Conservation (phyloP, 1,284 basidiomycete species). For the Volvariella volvacea region DNA sequence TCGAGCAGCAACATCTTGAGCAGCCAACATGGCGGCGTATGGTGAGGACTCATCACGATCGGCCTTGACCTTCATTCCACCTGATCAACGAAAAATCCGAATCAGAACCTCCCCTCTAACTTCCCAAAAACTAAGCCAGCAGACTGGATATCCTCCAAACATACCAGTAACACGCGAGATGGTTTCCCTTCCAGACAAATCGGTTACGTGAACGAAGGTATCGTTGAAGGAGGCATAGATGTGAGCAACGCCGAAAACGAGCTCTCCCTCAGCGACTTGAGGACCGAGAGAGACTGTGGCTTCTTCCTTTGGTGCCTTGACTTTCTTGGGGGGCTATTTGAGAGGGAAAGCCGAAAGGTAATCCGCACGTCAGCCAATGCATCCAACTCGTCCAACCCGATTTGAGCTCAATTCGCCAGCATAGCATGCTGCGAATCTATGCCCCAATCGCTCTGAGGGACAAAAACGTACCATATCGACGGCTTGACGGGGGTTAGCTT, state of each 20-base stretch:
- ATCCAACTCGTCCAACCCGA: conserved; percentile 24
- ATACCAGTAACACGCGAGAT: conserved; percentile 95
- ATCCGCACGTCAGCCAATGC: conserved; percentile 23
- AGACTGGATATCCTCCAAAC: conserved; percentile 16
- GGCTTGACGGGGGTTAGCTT: conserved; percentile 19
- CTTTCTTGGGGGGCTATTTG: conserved; percentile 70
- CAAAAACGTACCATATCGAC: conserved; percentile 30
- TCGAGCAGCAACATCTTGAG: conserved; percentile 92
- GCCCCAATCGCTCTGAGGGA: conserved; percentile 2
- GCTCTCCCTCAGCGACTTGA: conserved; percentile 91
- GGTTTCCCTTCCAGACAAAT: conserved; percentile 98
- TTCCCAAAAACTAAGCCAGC: too few species aligned
- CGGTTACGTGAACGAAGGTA: conserved; percentile 99
- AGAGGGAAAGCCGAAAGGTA: conserved; percentile 13
- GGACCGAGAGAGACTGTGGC: conserved; percentile 86
- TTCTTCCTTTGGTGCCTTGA: conserved; percentile 73
- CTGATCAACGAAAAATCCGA: conserved; percentile 27
- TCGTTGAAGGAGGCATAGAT: conserved; percentile 99
- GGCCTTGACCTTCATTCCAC: conserved; percentile 99
- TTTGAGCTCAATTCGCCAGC: conserved; percentile 15
- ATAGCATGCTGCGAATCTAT: conserved; percentile 1
- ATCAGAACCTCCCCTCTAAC: background rate
- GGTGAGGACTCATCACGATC: conserved; percentile 99
- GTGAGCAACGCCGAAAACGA: conserved; percentile 94
- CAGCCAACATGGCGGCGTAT: conserved; percentile 99